A percentile compares a stretch with the other conserved stretches of the same genome.
phyloP scores from a whole-genome alignment of 805 yeast species.

The Kodamaea fukazawae region DNA sequence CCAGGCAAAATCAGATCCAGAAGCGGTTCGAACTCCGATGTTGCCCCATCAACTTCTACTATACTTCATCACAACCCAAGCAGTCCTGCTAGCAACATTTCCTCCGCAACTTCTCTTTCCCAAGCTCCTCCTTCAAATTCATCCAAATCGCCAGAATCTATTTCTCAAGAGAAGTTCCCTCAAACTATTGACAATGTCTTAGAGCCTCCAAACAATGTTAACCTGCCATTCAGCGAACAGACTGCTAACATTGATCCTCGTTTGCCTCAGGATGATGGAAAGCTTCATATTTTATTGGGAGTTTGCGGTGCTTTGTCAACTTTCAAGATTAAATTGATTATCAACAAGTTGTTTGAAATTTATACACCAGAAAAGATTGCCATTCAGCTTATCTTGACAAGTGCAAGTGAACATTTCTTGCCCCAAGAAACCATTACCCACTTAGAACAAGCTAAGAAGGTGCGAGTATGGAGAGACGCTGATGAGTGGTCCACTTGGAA shows the following conservation, averaged over 20 bases:
- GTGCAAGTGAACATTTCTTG: constrained; percentile 52
- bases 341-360: constrained; percentile 50
- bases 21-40: constrained; percentile 33
- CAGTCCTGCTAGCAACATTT: constrained; percentile 1
- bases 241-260: constrained; percentile 57
- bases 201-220: not conserved
- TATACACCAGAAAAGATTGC: constrained; percentile 49
- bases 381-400: constrained; percentile 53
- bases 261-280: constrained; percentile 59
- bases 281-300: constrained; percentile 53
- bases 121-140: constrained; percentile 7
- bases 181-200: constrained; percentile 6
- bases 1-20: constrained; percentile 39
- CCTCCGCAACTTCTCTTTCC: not conserved
- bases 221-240: constrained; percentile 28
- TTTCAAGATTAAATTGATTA: constrained; percentile 51
- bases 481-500: constrained; percentile 78
- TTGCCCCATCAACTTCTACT: not conserved
- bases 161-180: constrained; percentile 3
- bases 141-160: constrained; percentile 8
- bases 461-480: constrained; percentile 54
- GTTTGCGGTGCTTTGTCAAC: constrained; percentile 59
- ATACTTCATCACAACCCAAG: not conserved
- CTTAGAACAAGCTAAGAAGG: constrained; percentile 39
- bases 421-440: constrained; percentile 42